These are phyloP conservation scores for Auricularia sp. DNA, from an alignment of 768 basidiomycete genomes.

Conservation along the genomic window DNA sequence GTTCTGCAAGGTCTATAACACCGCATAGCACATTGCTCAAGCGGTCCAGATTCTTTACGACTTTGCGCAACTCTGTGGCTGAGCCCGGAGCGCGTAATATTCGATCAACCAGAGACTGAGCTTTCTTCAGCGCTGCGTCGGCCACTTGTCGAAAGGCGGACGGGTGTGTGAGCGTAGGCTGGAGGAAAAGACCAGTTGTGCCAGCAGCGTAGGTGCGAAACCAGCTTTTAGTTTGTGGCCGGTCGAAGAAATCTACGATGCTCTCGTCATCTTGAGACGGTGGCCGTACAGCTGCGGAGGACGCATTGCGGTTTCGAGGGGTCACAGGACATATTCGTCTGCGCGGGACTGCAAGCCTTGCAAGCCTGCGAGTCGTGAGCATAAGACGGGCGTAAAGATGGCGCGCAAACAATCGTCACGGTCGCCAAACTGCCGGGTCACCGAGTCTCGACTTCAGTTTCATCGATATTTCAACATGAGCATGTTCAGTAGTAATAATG, in stretches of 20 bases:
- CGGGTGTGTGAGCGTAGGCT: slow-evolving; percentile 62
- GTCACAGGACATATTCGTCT: too few relatives aligned
- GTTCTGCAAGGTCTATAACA: slow-evolving; percentile 92
- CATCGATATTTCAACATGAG: too few relatives aligned
- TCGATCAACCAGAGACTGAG: slow-evolving; percentile 73
- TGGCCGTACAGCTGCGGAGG: slow-evolving; percentile 27
- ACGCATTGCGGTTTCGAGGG: too few relatives aligned
- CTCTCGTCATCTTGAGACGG: slow-evolving; percentile 56
- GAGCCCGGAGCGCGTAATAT: slow-evolving; percentile 68
- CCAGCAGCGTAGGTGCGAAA: slow-evolving; percentile 31
- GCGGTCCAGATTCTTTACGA: slow-evolving; percentile 92
- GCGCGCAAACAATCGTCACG: too few relatives aligned
- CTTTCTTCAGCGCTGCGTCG: slow-evolving; percentile 69
- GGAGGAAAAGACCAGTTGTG: slow-evolving; percentile 77
- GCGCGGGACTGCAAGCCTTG: too few relatives aligned
- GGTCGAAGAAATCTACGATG: slow-evolving; percentile 64
- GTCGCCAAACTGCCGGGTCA: too few relatives aligned
- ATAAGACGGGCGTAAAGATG: too few relatives aligned
- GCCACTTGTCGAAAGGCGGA: slow-evolving; percentile 61
- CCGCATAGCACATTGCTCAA: slow-evolving; percentile 93
- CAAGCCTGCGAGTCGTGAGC: too few relatives aligned
- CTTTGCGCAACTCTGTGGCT: slow-evolving; percentile 64
- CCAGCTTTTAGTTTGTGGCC: slow-evolving; percentile 32
- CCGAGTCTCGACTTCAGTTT: too few relatives aligned
- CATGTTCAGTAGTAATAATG: not conserved